These are phyloP conservation scores for Pythium phragmiticola DNA, from an alignment of 352 stramenopile species.

Conservation along the genomic window DNA sequence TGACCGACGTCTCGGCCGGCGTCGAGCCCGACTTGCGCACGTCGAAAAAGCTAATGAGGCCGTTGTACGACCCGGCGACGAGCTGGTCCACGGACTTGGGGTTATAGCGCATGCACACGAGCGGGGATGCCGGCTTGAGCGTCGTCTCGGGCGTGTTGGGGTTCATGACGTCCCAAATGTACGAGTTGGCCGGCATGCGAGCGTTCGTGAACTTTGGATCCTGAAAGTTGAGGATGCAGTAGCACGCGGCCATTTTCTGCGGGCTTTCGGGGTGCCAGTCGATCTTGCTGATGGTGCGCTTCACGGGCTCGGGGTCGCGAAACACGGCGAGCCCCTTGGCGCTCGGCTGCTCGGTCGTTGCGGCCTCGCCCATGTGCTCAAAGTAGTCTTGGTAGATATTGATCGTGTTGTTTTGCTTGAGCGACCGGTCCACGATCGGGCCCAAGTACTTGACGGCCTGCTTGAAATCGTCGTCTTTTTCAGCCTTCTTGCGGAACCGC, in stretches of 20 bases:
- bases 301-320: conserved; percentile 92
- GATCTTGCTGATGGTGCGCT: conserved; percentile 94
- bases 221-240: conserved; percentile 95
- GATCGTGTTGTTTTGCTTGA: conserved; percentile 98
- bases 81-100: conserved; percentile 96
- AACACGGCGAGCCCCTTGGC: conserved; percentile 97
- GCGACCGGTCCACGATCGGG: conserved; percentile 89
- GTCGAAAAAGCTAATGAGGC: conserved; percentile 96
- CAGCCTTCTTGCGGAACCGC: conserved; percentile 96
- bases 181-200: conserved; percentile 83
- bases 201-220: conserved; percentile 90
- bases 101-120: conserved; percentile 95
- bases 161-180: conserved; percentile 98
- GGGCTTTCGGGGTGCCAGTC: conserved; percentile 97
- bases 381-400: conserved; percentile 98
- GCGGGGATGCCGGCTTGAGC: conserved; percentile 87
- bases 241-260: conserved; percentile 96
- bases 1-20: conserved; percentile 91
- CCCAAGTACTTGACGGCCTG: conserved; percentile 92
- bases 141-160: conserved; percentile 95
- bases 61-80: conserved; percentile 96
- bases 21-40: conserved; percentile 89
- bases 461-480: conserved; percentile 98
- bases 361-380: conserved; percentile 86
- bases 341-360: conserved; percentile 93